These are phyloP conservation scores for Yamadazyma siamensis DNA, from an alignment of 1,139 yeast species.

Conservation along the genomic window DNA sequence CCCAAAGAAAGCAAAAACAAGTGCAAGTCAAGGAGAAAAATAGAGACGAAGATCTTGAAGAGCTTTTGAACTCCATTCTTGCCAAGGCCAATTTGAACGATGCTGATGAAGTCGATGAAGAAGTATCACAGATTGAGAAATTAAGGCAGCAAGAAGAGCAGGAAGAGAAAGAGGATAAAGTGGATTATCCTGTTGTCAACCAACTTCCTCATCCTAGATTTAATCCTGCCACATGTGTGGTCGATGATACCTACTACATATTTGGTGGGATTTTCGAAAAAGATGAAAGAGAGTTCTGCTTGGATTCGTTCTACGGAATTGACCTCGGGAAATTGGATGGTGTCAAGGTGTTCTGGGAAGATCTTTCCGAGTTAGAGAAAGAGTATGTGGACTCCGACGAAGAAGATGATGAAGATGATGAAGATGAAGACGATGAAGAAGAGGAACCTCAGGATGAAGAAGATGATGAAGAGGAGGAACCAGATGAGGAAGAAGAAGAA, in stretches of 20 bases:
- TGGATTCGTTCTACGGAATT: constrained; percentile 82
- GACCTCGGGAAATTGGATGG: constrained; percentile 89
- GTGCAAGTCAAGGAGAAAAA: constrained; percentile 46
- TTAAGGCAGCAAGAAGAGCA: constrained; percentile 34
- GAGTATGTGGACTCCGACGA: constrained; percentile 27
- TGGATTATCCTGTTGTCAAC: constrained; percentile 55
- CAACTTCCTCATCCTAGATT: constrained; percentile 86
- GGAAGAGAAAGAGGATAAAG: constrained; percentile 30
- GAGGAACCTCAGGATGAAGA: constrained; percentile 49
- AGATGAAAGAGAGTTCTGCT: constrained; percentile 78
- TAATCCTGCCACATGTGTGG: constrained; percentile 81
- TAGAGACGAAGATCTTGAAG: constrained; percentile 82
- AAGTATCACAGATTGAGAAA: constrained; percentile 36
- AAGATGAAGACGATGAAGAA: constrained; percentile 61
- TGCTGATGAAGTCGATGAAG: constrained; percentile 37
- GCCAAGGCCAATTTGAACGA: constrained; percentile 67
- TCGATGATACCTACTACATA: constrained; percentile 80
- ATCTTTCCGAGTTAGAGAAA: constrained; percentile 43
- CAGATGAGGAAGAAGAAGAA: constrained; percentile 58
- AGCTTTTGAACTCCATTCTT: constrained; percentile 69
- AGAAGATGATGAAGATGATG: constrained; percentile 61
- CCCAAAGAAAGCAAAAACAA: constrained; percentile 51
- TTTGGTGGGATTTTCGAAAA: constrained; percentile 90
- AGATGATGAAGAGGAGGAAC: constrained; percentile 50
- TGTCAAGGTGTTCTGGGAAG: constrained; percentile 87